Evolutionary conservation across 257 asterid species (phyloP).

Genomic region (Solanum clarkiae): DNA sequence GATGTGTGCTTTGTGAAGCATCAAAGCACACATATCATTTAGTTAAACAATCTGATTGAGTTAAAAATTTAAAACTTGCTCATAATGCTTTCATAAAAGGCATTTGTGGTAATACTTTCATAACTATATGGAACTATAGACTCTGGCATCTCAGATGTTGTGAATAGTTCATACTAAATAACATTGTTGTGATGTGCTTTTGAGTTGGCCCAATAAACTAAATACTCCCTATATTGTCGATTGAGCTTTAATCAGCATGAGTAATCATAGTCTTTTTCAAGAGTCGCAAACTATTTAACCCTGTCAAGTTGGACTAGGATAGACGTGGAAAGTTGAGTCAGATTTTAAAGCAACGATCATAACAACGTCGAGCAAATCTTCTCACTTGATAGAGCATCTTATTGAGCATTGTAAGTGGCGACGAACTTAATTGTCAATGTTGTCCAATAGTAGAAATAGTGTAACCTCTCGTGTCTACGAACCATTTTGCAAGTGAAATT

Average conservation of each 20-base stretch:
- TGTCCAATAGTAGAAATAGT: neutral
- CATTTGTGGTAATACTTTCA: neutral
- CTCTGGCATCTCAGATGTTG: neutral
- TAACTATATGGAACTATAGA: neutral
- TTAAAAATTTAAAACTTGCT: neutral
- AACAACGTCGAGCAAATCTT: neutral
- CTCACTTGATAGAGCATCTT: neutral
- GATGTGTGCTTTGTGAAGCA: neutral
- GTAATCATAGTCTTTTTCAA: neutral
- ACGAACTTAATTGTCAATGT: neutral
- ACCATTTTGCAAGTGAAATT: neutral
- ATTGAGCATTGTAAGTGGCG: neutral
- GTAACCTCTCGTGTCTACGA: neutral
- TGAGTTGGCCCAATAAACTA: neutral
- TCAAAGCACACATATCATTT: neutral
- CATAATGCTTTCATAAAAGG: neutral
- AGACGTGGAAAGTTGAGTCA: neutral
- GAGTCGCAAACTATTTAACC: neutral
- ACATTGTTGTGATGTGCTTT: neutral
- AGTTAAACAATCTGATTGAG: neutral
- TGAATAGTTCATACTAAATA: neutral
- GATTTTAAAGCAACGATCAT: neutral
- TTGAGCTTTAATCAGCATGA: neutral
- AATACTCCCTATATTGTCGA: neutral
- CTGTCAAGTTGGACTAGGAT: neutral